Base-by-base conservation (phyloP, 352 stramenopile species). In the Phytopythium sindhum region DNA sequence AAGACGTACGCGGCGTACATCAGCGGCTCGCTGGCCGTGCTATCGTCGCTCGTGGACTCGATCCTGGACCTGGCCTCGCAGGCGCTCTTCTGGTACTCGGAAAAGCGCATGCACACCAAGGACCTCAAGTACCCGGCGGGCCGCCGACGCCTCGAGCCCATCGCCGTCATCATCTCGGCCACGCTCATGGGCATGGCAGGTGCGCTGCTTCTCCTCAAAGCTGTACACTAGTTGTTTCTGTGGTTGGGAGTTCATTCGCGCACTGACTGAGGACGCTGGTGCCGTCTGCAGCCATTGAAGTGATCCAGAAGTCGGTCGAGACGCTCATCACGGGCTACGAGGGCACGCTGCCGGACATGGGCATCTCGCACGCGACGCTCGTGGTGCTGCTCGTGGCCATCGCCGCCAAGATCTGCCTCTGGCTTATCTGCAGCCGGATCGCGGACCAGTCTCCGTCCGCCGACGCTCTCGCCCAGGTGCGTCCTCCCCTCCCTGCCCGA, bases 151-250 rank as follows among this genome's bases (percentile, higher is more conserved):
- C 77, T 99, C 23, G 97, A 99, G 75, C 95, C 97, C 1, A 85
- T 99, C 67, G 96, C 93, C 0, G 94, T 99, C 35, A 90, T 99
- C 55, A 95, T 97, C 33, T 99, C 94, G 58, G 95, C 95, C 8
- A 97, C 95, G n/a, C 72, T 99, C 12, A 99, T 99, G 97, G 93
- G 93, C 35, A 98, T 99, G 83, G 93, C 91, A 66, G 79, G 84
- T 90, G 44, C 33, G 69, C 11, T 53, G 12, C 29, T 42, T 4
- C 26, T 54, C 26, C 28, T 14, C 35, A 23, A 15, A n/a, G 11
- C n/a, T 60, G 12, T n/a, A n/a, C n/a, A 19, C 10, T 19, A 29
- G 1, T 57, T 67, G 45, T 71, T 56, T n/a, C 23, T 61, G 24
- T 51, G 63, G 14, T 65, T 39, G 24, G 23, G n/a, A 11, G 21